Conservation (phyloP, 306 rosid species). For the Medicago ruthenica region DNA sequence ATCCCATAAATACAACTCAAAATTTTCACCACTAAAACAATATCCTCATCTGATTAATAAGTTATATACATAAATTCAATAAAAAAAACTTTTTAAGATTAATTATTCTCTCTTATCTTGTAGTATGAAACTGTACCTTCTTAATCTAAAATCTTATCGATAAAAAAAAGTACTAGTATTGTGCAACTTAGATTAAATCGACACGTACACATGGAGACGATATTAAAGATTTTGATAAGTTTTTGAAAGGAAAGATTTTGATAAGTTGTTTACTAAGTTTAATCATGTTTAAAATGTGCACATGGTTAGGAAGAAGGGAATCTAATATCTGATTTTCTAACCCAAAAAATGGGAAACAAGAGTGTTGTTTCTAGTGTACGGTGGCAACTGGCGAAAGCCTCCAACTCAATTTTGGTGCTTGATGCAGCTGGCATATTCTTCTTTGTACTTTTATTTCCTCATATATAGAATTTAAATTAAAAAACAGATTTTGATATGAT, state of each 20-base stretch:
- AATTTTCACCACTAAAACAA: neutral
- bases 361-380: constrained; percentile 30
- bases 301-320: constrained; percentile 4
- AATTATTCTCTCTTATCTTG: constrained; percentile 2
- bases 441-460: constrained; percentile 3
- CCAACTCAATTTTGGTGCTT: constrained; percentile 23
- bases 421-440: constrained; percentile 50
- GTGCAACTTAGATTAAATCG: constrained; percentile 6
- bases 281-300: constrained; percentile 46
- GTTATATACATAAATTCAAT: too few species aligned
- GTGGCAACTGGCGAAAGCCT: constrained; percentile 37
- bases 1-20: too few species aligned
- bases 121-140: neutral
- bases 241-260: neutral
- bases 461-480: too few species aligned
- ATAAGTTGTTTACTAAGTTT: neutral
- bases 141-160: neutral
- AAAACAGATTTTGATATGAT: constrained; percentile 47
- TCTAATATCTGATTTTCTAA: constrained; percentile 3
- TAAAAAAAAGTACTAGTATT: neutral
- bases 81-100: too few species aligned
- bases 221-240: constrained; percentile 6
- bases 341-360: constrained; percentile 44
- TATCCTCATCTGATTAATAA: neutral
- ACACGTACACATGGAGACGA: neutral